phyloP scores from a whole-genome alignment of 1,284 basidiomycete species.

The Lentinula novae-zelandiae region DNA sequence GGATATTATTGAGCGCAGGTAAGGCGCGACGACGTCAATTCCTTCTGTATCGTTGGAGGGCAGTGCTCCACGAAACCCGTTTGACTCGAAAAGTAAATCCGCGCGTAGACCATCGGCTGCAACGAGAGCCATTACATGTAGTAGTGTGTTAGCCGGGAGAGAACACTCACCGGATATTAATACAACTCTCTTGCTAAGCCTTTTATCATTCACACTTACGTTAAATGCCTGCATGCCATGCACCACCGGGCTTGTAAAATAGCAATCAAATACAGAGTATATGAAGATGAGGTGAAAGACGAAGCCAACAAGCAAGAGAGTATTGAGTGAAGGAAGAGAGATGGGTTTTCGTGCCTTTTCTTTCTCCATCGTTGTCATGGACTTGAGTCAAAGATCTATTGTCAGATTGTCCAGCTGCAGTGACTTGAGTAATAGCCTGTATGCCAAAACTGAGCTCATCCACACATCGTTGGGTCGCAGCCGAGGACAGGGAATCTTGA shows the following conservation, averaged over 20 bases:
- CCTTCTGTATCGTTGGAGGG: slow-evolving; percentile 40
- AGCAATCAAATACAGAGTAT: slow-evolving; percentile 83
- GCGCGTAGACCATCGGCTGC: slow-evolving; percentile 81
- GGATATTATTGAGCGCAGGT: slow-evolving; percentile 66
- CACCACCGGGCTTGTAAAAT: slow-evolving; percentile 80
- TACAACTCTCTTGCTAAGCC: slow-evolving; percentile 67
- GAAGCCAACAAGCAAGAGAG: slow-evolving; percentile 55
- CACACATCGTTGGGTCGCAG: no score
- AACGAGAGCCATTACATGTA: neutral
- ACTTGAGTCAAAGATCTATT: no score
- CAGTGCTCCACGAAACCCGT: slow-evolving; percentile 40
- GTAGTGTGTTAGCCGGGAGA: neutral
- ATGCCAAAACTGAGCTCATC: no score
- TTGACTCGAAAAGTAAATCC: slow-evolving; percentile 71
- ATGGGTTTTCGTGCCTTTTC: neutral
- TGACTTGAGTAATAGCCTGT: no score
- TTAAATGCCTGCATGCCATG: slow-evolving; percentile 65
- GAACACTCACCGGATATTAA: slow-evolving; percentile 68
- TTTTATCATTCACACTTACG: slow-evolving; percentile 29
- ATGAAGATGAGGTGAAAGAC: slow-evolving; percentile 75
- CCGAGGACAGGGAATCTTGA: no score
- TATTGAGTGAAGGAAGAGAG: neutral
- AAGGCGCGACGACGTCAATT: slow-evolving; percentile 71
- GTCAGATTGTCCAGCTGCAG: no score
- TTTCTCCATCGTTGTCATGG: neutral